Conservation (phyloP, 1,284 basidiomycete genomes). For the Naganishia liquefaciens region DNA sequence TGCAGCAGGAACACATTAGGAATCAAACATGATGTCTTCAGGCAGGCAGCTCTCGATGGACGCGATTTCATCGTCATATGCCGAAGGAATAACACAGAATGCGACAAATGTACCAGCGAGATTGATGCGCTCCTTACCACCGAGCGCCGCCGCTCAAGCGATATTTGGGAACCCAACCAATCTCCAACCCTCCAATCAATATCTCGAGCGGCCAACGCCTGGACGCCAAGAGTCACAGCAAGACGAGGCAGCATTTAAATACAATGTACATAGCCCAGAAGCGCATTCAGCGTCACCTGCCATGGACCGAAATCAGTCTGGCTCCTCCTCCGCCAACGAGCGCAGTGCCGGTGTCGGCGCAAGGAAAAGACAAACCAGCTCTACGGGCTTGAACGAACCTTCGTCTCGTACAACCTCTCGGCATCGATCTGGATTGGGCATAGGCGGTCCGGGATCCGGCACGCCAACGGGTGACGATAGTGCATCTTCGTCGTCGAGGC, state of each 20-base stretch:
- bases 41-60: constrained; percentile 6
- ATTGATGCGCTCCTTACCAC: constrained; percentile 14
- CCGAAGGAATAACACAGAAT: background rate
- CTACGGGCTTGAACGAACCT: background rate
- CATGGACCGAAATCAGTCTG: constrained; percentile 2
- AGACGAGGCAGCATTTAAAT: constrained; percentile 15
- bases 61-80: background rate
- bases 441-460: constrained; percentile 7
- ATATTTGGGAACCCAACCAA: constrained; percentile 19
- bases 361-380: constrained; percentile 1
- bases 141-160: constrained; percentile 20
- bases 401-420: constrained; percentile 2
- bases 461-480: constrained; percentile 10
- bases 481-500: constrained; percentile 16
- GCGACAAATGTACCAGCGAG: constrained; percentile 1
- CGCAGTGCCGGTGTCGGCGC: background rate
- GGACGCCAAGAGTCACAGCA: constrained; percentile 7
- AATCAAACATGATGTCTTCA: constrained; percentile 16
- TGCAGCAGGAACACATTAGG: background rate
- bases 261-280: constrained; percentile 2
- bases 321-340: constrained; percentile 9
- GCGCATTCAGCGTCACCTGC: background rate
- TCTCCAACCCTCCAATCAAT: background rate
- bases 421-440: constrained; percentile 7
- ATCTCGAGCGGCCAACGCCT: background rate